Evolutionary conservation across 1,139 yeast species (phyloP).

Genomic region (Tardiomyces digboiensis): DNA sequence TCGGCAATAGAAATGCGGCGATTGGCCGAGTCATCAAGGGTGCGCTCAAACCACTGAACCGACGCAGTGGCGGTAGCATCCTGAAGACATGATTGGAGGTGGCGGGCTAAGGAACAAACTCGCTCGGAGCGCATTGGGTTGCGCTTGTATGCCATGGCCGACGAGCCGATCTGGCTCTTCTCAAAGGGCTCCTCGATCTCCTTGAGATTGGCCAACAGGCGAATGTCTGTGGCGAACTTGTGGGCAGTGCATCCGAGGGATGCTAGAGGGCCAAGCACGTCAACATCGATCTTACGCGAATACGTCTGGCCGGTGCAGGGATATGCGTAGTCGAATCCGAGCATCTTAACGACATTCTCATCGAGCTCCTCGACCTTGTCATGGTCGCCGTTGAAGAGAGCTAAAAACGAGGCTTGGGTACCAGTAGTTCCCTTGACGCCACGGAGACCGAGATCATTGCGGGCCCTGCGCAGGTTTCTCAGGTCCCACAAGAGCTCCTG

Average conservation of each 20-base stretch:
- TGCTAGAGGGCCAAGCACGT: constrained; percentile 84
- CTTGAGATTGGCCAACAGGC: constrained; percentile 92
- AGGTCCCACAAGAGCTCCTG: constrained; percentile 98
- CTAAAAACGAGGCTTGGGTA: constrained; percentile 93
- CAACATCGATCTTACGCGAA: constrained; percentile 96
- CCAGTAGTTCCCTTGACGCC: constrained; percentile 99
- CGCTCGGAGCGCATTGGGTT: constrained; percentile 99
- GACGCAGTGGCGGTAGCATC: constrained; percentile 96
- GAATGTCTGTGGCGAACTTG: constrained; percentile 95
- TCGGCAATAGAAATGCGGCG: constrained; percentile 96
- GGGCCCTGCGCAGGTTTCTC: constrained; percentile 90
- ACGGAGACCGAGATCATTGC: constrained; percentile 92
- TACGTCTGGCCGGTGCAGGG: constrained; percentile 99
- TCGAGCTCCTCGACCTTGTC: constrained; percentile 92
- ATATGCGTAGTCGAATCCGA: constrained; percentile 91
- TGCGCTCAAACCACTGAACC: constrained; percentile 99
- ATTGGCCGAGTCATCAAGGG: constrained; percentile 96
- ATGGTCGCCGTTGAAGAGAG: constrained; percentile 94
- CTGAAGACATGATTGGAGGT: constrained; percentile 79
- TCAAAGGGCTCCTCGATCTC: constrained; percentile 99
- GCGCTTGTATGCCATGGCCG: constrained; percentile 99
- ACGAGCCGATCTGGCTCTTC: constrained; percentile 94
- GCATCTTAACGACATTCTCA: constrained; percentile 81
- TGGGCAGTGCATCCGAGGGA: constrained; percentile 96
- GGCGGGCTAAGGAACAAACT: constrained; percentile 95